Evolutionary conservation across 352 stramenopile genomes (phyloP), one percentile per base, ranked within the genome.

Genomic region (Thalassiosira hispida): DNA sequence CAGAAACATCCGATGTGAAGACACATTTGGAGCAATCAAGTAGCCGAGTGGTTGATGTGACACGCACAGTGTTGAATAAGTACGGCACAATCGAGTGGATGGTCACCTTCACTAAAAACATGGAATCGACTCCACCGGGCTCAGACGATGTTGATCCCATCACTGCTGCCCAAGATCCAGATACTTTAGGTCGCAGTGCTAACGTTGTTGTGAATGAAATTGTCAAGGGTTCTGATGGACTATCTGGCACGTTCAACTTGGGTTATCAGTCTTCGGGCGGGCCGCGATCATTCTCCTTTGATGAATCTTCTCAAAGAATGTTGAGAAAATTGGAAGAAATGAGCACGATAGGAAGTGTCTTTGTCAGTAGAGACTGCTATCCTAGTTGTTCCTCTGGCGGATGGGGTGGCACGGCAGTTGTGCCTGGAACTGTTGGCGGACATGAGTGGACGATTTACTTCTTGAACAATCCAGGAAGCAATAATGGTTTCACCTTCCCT

Each of bases 241-340:
- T 99, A 1, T 93, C 84, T 55, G 96, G 96, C 0, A 96, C 88
- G 2, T 98, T 98, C 55, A 67, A 90, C 18, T 65, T 98, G 14
- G 93, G 98, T 60, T 98, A 97, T 73, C 88, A 93, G 16, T 95
- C 92, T 46, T 93, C 94, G 7, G 81, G 89, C 57, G 94, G 94
- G 0, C 80, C 89, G 27, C 88, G 94, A 12, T 63, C 90, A 44
- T 90, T 98, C 49, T 71, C 59, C 0, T 98, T 97, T 70, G 89
- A 98, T 67, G 96, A 98, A 82, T 87, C 85, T 16, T 86, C 93
- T 0, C 77, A 94, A 11, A 83, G 95, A 4, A 88, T 99, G 53
- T 80, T 95, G 73, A 89, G 88, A 8, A 98, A 98, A 65, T 90
- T 99, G 16, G 94, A 98, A 65, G 96, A 98, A 85, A 97, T 99